Conservation (phyloP, 441 rosid genomes). For the Pelargonium cotyledonis region DNA sequence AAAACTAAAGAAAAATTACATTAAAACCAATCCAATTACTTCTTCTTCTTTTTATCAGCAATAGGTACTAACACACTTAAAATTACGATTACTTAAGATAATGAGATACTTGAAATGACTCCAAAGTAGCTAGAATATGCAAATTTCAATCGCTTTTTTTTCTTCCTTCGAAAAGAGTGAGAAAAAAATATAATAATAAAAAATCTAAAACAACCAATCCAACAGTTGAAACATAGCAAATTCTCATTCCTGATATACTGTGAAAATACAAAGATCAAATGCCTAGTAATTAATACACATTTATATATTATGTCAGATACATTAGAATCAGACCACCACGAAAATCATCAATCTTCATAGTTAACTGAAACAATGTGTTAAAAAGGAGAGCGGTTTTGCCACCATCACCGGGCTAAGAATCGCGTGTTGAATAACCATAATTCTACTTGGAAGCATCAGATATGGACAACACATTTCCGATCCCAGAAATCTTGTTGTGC, state of each 20-base stretch:
- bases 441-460: slow-evolving; percentile 8
- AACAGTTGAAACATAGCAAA: background rate
- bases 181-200: too few relatives aligned
- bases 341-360: slow-evolving; percentile 19
- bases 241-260: slow-evolving; percentile 3
- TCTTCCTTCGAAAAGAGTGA: too few relatives aligned
- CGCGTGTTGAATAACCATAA: slow-evolving; percentile 1
- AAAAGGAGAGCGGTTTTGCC: slow-evolving; percentile 6
- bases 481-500: background rate
- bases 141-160: too few relatives aligned
- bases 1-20: too few relatives aligned
- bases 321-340: slow-evolving; percentile 19
- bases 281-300: slow-evolving; percentile 18
- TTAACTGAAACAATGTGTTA: slow-evolving; percentile 8
- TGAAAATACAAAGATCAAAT: background rate
- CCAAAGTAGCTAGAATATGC: too few relatives aligned
- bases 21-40: too few relatives aligned
- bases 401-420: slow-evolving; percentile 9
- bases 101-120: too few relatives aligned
- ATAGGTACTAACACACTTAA: too few relatives aligned
- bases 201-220: background rate
- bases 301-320: slow-evolving; percentile 18
- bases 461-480: background rate
- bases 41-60: too few relatives aligned
- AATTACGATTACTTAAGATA: too few relatives aligned